Base-by-base conservation (phyloP, 2,329 filamentous ascomycete genomes). In the Phyllachora maydis region DNA sequence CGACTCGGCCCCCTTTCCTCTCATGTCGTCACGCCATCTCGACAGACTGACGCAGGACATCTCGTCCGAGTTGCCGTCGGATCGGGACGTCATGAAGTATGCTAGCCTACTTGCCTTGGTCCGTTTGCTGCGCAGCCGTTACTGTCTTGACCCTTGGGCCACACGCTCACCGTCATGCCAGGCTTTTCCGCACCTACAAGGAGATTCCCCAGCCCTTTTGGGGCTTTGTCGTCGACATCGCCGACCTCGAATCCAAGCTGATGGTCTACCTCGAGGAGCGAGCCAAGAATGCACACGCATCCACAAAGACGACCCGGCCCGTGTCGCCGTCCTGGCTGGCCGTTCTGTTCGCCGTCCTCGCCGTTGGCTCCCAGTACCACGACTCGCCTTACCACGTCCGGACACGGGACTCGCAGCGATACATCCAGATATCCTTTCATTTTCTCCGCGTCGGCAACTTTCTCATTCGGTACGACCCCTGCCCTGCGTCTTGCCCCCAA, bases 201-300 rank as follows among this genome's bases (percentile, higher is more conserved):
- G 65, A 72, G 36, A 66, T 69, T 13, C 61, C 67, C 2, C 67
- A 73, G 23, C 65, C 65, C 2, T 73, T 73, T 33, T 73, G 67
- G 67, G 66, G 66, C 2, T 67, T 73, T 23, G 61, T 73, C 11
- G 58, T 70, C 27, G 66, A 72, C 32, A 65, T 73, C 25, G 64
- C 70, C 26, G 66, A 70, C 25, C 56, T 73, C 14, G 67, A 73
- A 34, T 59, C 63, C 4, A 64, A 59, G 30, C 49, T 73, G 22
- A 70, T 72, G 54, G 52, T 66, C 12, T 72, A 73, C 31, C 49
- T 73, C 2, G 67, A 72, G 33, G 66, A 72, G 27, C 54, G 67
- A 22, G 64, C 63, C 4, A 59, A 63, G 28, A 64, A 57, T 32
- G 56, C 58, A 3, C 55, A 51, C 8, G 54, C 47, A 11, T 37